These are phyloP conservation scores for Coniochaeta ligniaria DNA, from an alignment of 2,329 filamentous ascomycete genomes.

Conservation along the genomic window DNA sequence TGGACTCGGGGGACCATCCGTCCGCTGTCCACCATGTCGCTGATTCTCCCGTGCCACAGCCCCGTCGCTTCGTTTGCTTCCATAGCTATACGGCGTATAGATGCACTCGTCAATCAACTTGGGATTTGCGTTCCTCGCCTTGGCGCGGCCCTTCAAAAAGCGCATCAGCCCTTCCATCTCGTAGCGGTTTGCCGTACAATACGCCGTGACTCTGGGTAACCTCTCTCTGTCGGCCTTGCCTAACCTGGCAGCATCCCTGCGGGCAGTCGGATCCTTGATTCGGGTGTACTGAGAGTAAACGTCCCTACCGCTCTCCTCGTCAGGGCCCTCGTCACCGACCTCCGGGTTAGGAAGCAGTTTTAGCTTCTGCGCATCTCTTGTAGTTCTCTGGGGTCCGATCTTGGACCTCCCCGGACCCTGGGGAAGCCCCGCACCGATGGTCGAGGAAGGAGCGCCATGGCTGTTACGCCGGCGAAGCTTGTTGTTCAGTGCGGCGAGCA, in stretches of 20 bases:
- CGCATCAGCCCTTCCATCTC: slow-evolving; percentile 83
- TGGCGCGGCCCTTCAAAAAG: slow-evolving; percentile 79
- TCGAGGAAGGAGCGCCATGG: slow-evolving; percentile 50
- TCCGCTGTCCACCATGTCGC: slow-evolving; percentile 9
- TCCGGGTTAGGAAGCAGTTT: slow-evolving; percentile 94
- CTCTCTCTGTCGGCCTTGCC: slow-evolving; percentile 88
- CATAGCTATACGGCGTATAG: slow-evolving; percentile 88
- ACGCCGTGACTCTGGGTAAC: slow-evolving; percentile 87
- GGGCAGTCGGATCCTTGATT: slow-evolving; percentile 92
- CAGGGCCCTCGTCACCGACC: slow-evolving; percentile 64
- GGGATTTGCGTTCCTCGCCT: slow-evolving; percentile 71
- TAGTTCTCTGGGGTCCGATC: slow-evolving; percentile 89
- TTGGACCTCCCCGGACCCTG: slow-evolving; percentile 30
- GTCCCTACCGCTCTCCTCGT: slow-evolving; percentile 89
- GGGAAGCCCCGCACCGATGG: slow-evolving; percentile 15
- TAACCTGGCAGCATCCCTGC: slow-evolving; percentile 82
- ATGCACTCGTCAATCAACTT: slow-evolving; percentile 97
- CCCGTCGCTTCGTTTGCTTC: slow-evolving; percentile 31
- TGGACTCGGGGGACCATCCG: slow-evolving; percentile 28
- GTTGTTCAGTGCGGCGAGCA: slow-evolving; percentile 76
- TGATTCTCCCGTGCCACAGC: slow-evolving; percentile 20
- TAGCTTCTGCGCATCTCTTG: slow-evolving; percentile 92
- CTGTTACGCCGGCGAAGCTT: slow-evolving; percentile 83
- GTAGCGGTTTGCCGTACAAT: slow-evolving; percentile 90
- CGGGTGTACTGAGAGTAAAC: slow-evolving; percentile 97